Percentiles rank a stretch among this genome's conserved stretches.
Evolutionary conservation across 1,284 basidiomycete species (phyloP).

Genomic region (Chiua sp.): DNA sequence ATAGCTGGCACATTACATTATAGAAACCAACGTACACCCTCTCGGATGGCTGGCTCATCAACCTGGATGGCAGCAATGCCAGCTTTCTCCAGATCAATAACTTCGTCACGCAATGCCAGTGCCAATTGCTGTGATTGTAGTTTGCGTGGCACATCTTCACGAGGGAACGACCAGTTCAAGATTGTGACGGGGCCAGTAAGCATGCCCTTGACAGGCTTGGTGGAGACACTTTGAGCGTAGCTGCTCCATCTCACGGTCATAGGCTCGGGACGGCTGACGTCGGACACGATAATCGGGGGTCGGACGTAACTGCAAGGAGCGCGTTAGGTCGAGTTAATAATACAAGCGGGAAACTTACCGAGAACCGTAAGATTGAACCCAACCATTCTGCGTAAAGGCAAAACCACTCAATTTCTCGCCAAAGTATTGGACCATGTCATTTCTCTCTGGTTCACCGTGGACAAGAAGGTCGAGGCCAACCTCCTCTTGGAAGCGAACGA

Average conservation of each 20-base stretch:
- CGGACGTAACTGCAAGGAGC: constrained; percentile 86
- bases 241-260: constrained; percentile 99
- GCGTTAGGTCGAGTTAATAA: constrained; percentile 25
- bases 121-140: constrained; percentile 99
- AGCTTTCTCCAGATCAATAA: constrained; percentile 96
- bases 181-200: constrained; percentile 96
- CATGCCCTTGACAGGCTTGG: constrained; percentile 99
- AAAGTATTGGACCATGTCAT: constrained; percentile 99
- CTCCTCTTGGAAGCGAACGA: constrained; percentile 97
- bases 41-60: constrained; percentile 99
- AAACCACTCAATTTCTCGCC: constrained; percentile 97
- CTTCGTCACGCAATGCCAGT: constrained; percentile 98
- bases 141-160: constrained; percentile 97
- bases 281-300: constrained; percentile 98
- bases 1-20: constrained; percentile 1
- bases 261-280: constrained; percentile 91
- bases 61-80: constrained; percentile 99
- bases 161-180: constrained; percentile 99
- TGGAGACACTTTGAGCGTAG: constrained; percentile 95
- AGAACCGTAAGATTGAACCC: constrained; percentile 99
- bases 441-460: constrained; percentile 98
- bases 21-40: constrained; percentile 71
- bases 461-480: constrained; percentile 97
- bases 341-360: constrained; percentile 53
- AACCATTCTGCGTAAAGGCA: constrained; percentile 97